Evolutionary conservation across 2,329 filamentous ascomycete genomes (phyloP), one percentile per base, ranked within the genome.

Genomic region (Chalaropsis ovoidea): DNA sequence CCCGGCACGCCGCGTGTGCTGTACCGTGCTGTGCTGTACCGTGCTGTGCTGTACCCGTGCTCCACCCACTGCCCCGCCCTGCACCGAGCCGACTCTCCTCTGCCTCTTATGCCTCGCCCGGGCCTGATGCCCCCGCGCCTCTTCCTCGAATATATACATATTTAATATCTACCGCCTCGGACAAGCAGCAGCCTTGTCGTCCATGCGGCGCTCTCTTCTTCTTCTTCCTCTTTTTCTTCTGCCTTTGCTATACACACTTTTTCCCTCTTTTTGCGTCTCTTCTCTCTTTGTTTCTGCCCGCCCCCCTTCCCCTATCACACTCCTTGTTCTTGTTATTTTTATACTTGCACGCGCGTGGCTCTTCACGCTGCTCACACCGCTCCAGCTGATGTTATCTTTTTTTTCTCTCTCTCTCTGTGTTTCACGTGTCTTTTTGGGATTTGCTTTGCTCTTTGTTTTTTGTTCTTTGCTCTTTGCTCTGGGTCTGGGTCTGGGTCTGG

Each of bases 81-180:
- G 47, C 1, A 10, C 19, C 22, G 54, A 31, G 54, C 54, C 24
- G n/a, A 35, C 27, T n/a, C 52, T 56, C 54, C 39, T 24, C 35
- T 24, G 27, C 47, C 13, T 52, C 47, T 52, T 27, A 4, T 52
- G 10, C 24, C 47, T 49, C 3, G 8, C 35, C 13, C 43, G 7
- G 43, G 61, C n/a, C 42, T 62, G 61, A 49, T 62, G 47, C 61
- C 61, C 43, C 43, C 24, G 4, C 8, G 10, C 42, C 27, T 22
- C n/a, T 19, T 10, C 24, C 13, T 58, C 13, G 8, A 31, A 58
- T 39, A 58, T 27, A 58, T 19, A 58, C 52, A 58, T 10, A 35
- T 58, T 58, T 39, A 35, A 31, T 58, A 58, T 19, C 8, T 10
- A 39, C 4, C 35, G 8, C 35, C 35, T 10, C 35, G 8, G 35